These are phyloP conservation scores for Neurospora sp. DNA, from an alignment of 2,329 filamentous ascomycete species.

Conservation along the genomic window DNA sequence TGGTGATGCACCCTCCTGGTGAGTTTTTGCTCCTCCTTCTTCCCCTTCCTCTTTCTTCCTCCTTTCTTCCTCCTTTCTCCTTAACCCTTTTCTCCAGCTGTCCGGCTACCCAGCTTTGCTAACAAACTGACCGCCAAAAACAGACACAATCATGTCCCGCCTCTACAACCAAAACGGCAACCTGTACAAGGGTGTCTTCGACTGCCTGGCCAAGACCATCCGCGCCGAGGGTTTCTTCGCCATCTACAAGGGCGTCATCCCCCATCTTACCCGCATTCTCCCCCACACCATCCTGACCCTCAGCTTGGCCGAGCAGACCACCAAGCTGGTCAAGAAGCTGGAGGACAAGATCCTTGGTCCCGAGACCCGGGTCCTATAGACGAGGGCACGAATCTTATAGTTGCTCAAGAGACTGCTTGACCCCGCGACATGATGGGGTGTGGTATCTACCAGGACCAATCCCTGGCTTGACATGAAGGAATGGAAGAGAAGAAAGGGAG, in stretches of 20 bases:
- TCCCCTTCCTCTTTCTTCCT: background rate
- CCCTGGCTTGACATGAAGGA: background rate
- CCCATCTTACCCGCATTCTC: constrained; percentile 85
- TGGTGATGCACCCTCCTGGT: constrained; percentile 96
- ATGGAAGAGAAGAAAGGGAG: background rate
- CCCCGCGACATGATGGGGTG: background rate
- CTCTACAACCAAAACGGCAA: constrained; percentile 99
- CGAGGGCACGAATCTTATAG: background rate
- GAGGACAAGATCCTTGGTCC: constrained; percentile 47
- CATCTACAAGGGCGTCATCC: constrained; percentile 96
- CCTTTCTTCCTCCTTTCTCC: background rate
- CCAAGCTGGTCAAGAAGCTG: constrained; percentile 75
- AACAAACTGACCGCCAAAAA: background rate
- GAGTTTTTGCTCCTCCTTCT: constrained; percentile 21
- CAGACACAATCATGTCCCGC: constrained; percentile 96
- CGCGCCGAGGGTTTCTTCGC: constrained; percentile 84
- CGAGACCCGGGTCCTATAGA: background rate
- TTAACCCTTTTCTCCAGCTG: background rate
- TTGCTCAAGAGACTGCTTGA: background rate
- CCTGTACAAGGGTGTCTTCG: constrained; percentile 86
- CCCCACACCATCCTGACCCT: constrained; percentile 93
- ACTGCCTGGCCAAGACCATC: constrained; percentile 85
- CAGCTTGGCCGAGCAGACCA: constrained; percentile 91
- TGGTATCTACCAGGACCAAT: background rate
- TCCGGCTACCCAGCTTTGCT: constrained; percentile 2